Base-by-base conservation (phyloP, 441 rosid genomes). In the Mallotus japonicus region DNA sequence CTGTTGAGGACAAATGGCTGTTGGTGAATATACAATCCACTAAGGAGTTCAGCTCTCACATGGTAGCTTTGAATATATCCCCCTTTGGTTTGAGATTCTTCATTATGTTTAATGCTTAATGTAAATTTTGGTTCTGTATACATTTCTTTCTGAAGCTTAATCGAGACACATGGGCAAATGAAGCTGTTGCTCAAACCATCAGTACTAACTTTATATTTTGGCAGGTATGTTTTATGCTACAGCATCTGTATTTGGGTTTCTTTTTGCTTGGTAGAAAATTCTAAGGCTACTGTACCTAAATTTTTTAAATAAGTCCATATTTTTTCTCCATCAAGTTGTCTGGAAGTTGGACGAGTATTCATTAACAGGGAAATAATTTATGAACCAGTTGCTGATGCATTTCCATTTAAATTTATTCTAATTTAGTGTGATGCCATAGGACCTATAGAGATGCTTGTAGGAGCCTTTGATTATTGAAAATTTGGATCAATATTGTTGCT, bases 141-240 rank as follows among this genome's bases (percentile, higher is more conserved):
- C 76, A 11, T 77, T 81, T 47, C 67, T 37, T 77, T 76, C n/a
- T 75, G 82, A 82, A 95, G 99, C 97, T 95, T 76, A 95, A 95
- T 80, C 87, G 97, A 72, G 98, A 92, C 83, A 95, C 99, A 34
- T 92, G 99, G 96, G 97, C 95, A 72, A 90, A 92, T 80, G 96
- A 88, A 76, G 93, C 99, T 63, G 98, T 92, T 77, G 85, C 92
- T 66, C 92, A 92, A 79, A 92, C 99, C 57, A 79, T 92, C 75
- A 84, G 85, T 75, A 86, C 95, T 34, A 92, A 91, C 76, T 92
- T 95, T 81, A 89, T 92, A 82, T 95, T 92, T 83, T 95, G 96
- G 97, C 99, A 95, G 98, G 97, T 94, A 34, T 60, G 85, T 73
- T 3, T 73, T 57, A 46, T 61, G 32, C 62, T 71, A 24, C 15